Evolutionary conservation across 768 basidiomycete species (phyloP).

Genomic region (Boletus tylopilopsis): DNA sequence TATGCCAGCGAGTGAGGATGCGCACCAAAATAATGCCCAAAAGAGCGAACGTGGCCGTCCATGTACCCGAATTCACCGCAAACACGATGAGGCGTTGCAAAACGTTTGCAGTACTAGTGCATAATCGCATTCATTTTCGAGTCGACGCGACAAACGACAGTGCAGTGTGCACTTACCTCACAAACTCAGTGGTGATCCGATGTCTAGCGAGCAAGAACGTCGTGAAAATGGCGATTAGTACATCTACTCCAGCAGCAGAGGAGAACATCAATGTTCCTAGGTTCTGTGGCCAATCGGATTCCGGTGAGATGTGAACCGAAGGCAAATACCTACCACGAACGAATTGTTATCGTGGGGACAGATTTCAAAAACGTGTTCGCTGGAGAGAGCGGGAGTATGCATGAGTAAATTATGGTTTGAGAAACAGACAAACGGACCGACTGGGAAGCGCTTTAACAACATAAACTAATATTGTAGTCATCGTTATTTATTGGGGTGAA

Average conservation of each 20-base stretch:
- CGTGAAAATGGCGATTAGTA: conserved; percentile 4
- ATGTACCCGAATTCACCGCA: neutral
- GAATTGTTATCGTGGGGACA: neutral
- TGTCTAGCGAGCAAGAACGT: conserved; percentile 1
- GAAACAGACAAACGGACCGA: conserved; percentile 2
- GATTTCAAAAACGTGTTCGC: neutral
- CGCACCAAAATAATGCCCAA: neutral
- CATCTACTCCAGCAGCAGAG: neutral
- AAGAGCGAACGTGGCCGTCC: neutral
- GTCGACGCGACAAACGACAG: no score
- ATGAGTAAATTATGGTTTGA: neutral
- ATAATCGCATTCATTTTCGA: neutral
- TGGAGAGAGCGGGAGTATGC: neutral
- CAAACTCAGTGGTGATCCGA: neutral
- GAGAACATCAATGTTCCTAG: neutral
- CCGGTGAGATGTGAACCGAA: neutral
- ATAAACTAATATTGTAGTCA: neutral
- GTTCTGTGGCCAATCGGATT: neutral
- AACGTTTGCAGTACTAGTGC: conserved; percentile 1
- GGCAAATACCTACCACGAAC: neutral
- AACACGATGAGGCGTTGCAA: conserved; percentile 7
- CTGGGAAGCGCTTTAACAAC: neutral
- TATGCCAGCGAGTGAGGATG: neutral
- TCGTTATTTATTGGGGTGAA: neutral
- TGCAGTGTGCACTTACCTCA: neutral